Evolutionary conservation across 108 stramenopile genomes (phyloP).

Genomic region (Epithemia pelagica): DNA sequence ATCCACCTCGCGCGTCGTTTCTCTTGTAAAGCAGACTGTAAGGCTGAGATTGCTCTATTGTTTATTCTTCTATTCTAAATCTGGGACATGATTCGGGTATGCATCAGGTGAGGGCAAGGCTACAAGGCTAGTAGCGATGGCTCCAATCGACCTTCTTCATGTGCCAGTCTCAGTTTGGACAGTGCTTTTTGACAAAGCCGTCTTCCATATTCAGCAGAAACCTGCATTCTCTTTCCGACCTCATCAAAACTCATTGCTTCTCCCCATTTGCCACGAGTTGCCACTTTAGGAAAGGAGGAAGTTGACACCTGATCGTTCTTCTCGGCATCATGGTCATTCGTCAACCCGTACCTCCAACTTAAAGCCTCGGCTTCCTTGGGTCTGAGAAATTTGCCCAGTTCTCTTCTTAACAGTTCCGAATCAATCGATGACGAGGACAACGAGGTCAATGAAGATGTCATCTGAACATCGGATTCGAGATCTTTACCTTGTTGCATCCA

Average conservation of each 20-base stretch:
- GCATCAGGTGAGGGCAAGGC: no score
- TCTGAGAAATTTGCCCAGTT: slow-evolving; percentile 46
- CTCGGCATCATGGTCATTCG: slow-evolving; percentile 54
- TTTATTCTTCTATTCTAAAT: no score
- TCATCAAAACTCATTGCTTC: slow-evolving; percentile 68
- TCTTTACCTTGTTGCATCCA: slow-evolving; percentile 47
- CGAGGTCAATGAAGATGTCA: neutral
- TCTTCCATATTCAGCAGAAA: slow-evolving; percentile 76
- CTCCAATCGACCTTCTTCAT: slow-evolving; percentile 61
- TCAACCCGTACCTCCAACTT: slow-evolving; percentile 69
- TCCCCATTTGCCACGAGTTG: slow-evolving; percentile 25
- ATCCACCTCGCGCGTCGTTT: no score
- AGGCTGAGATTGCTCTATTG: no score
- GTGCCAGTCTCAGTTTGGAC: slow-evolving; percentile 55
- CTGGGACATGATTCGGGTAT: no score
- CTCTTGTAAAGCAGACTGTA: no score
- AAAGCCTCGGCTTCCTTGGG: slow-evolving; percentile 77
- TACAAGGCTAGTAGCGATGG: slow-evolving; percentile 26
- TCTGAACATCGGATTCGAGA: slow-evolving; percentile 9
- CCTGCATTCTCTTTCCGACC: slow-evolving; percentile 69
- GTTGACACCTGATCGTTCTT: slow-evolving; percentile 43
- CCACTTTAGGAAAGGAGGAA: slow-evolving; percentile 28
- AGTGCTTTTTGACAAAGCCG: slow-evolving; percentile 54
- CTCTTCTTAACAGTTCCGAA: slow-evolving; percentile 38
- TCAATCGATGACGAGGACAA: slow-evolving; percentile 8